Evolutionary conservation across 1,284 basidiomycete species (phyloP).

Genomic region (Boletus calvinii): DNA sequence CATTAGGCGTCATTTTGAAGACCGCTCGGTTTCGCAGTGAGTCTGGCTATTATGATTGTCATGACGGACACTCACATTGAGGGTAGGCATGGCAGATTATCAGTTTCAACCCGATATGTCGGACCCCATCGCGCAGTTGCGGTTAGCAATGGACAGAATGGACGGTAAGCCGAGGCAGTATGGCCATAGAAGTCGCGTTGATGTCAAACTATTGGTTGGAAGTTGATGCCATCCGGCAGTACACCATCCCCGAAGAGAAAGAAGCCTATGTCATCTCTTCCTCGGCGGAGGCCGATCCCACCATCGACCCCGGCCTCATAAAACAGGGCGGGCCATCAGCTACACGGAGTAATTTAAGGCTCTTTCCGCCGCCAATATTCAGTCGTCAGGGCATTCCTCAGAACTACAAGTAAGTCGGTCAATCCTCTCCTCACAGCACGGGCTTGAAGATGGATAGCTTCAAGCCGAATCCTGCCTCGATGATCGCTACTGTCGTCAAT

Average conservation of each 20-base stretch:
- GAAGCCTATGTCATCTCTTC: slow-evolving; percentile 53
- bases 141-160: slow-evolving; percentile 71
- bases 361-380: slow-evolving; percentile 84
- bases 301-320: slow-evolving; percentile 36
- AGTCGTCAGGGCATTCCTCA: slow-evolving; percentile 75
- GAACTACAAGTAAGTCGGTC: slow-evolving; percentile 62
- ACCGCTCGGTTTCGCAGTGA: slow-evolving; percentile 88
- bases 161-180: slow-evolving; percentile 55
- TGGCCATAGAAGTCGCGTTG: slow-evolving; percentile 9
- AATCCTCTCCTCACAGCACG: background rate
- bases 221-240: slow-evolving; percentile 76
- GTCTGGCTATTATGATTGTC: slow-evolving; percentile 27
- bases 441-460: slow-evolving; percentile 49
- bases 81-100: slow-evolving; percentile 85
- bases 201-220: background rate
- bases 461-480: slow-evolving; percentile 73
- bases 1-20: slow-evolving; percentile 75
- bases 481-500: slow-evolving; percentile 61
- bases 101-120: slow-evolving; percentile 76
- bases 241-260: slow-evolving; percentile 63
- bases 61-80: slow-evolving; percentile 3
- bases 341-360: slow-evolving; percentile 57
- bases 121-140: slow-evolving; percentile 69
- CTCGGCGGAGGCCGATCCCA: slow-evolving; percentile 27
- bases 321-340: slow-evolving; percentile 13